Conservation (phyloP, 2,329 filamentous ascomycete species). For the Neopestalotiopsis rosae region DNA sequence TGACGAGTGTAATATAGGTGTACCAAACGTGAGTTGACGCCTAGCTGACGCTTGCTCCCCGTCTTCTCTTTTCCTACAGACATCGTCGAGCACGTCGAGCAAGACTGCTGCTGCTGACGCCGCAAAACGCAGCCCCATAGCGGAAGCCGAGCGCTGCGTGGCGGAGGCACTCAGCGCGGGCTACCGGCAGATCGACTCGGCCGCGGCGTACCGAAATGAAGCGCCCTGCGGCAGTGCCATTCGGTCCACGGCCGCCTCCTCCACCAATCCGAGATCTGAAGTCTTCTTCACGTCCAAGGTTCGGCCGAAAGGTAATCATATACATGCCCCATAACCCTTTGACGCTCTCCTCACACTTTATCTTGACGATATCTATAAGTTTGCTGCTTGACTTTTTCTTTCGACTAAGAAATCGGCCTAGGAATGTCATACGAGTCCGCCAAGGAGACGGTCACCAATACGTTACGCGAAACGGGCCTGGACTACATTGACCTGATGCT, state of each 20-base stretch:
- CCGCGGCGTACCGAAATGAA: constrained; percentile 58
- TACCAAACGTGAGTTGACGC: constrained; percentile 53
- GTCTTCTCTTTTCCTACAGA: neutral
- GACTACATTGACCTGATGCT: constrained; percentile 72
- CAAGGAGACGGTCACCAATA: constrained; percentile 67
- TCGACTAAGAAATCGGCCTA: neutral
- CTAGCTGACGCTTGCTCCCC: neutral
- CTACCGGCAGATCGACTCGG: constrained; percentile 63
- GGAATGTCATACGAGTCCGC: constrained; percentile 64
- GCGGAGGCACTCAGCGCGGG: constrained; percentile 52
- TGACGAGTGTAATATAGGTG: constrained; percentile 42
- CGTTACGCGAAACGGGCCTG: constrained; percentile 65
- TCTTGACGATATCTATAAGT: too few relatives aligned
- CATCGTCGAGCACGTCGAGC: neutral
- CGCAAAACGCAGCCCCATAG: constrained; percentile 35
- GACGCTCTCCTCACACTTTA: too few relatives aligned
- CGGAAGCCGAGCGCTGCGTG: constrained; percentile 44
- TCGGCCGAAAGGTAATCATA: constrained; percentile 37
- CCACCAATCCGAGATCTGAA: constrained; percentile 50
- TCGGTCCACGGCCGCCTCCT: constrained; percentile 28
- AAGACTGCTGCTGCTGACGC: neutral
- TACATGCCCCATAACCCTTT: neutral
- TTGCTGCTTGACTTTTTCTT: neutral
- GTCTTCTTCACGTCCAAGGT: constrained; percentile 65
- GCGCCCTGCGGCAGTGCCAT: constrained; percentile 53